Conservation (phyloP, 495 filamentous ascomycete species). For the Polyplosphaeria fusca region DNA sequence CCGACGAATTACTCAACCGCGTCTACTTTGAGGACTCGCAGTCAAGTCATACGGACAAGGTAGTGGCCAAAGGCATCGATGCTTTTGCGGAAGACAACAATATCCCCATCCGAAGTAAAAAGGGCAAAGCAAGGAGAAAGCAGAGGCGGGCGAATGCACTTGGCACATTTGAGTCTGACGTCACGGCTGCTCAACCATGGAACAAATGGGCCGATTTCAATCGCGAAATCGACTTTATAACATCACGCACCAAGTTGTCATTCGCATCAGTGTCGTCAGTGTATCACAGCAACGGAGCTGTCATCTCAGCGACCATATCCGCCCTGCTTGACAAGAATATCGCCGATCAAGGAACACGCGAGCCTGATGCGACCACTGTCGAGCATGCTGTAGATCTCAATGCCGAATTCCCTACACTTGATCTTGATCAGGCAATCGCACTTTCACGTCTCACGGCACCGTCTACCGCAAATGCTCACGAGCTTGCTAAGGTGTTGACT, state of each 20-base stretch:
- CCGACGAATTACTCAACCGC: constrained; percentile 78
- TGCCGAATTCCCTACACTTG: constrained; percentile 51
- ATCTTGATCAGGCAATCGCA: constrained; percentile 46
- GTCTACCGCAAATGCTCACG: constrained; percentile 54
- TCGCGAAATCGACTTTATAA: constrained; percentile 60
- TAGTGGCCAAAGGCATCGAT: constrained; percentile 69
- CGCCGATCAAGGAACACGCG: constrained; percentile 32
- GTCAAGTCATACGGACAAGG: constrained; percentile 43
- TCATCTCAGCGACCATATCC: constrained; percentile 53
- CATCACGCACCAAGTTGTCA: constrained; percentile 48
- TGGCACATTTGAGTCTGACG: neutral
- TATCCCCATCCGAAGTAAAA: constrained; percentile 41
- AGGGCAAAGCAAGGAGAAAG: constrained; percentile 49
- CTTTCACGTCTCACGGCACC: constrained; percentile 56
- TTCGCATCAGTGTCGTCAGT: constrained; percentile 53
- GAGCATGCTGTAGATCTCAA: constrained; percentile 54
- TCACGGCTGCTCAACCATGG: constrained; percentile 1
- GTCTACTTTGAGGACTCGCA: constrained; percentile 63
- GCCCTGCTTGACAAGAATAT: constrained; percentile 48
- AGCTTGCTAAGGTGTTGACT: constrained; percentile 55
- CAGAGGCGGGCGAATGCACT: constrained; percentile 15
- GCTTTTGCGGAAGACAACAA: constrained; percentile 60
- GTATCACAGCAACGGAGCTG: constrained; percentile 63
- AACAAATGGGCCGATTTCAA: constrained; percentile 58
- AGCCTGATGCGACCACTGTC: constrained; percentile 44